Conservation (phyloP, 2,329 filamentous ascomycete species). For the Ophiostoma sp. region DNA sequence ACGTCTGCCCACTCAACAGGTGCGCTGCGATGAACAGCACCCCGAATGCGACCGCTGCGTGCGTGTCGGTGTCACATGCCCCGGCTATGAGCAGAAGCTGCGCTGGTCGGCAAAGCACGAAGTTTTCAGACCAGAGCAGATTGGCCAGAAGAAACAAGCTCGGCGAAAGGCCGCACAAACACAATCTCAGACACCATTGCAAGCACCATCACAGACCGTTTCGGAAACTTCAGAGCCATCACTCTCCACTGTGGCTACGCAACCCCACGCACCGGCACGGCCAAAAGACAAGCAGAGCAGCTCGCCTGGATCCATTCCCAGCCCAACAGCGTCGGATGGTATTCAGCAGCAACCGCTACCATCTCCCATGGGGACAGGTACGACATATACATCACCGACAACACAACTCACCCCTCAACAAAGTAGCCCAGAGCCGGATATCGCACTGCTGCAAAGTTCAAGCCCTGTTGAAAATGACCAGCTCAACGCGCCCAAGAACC, state of each 20-base stretch:
- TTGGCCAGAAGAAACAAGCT: constrained; percentile 14
- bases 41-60: constrained; percentile 40
- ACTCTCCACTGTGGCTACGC: neutral
- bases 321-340: constrained; percentile 11
- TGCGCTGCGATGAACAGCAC: constrained; percentile 27
- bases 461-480: neutral
- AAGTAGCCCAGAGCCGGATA: constrained; percentile 18
- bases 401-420: constrained; percentile 13
- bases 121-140: constrained; percentile 29
- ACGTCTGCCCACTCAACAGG: constrained; percentile 15
- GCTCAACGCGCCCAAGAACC: constrained; percentile 13
- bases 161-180: constrained; percentile 14
- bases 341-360: constrained; percentile 17
- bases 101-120: constrained; percentile 48
- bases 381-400: constrained; percentile 15
- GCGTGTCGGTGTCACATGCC: constrained; percentile 40
- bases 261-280: neutral
- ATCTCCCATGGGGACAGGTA: constrained; percentile 16
- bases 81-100: constrained; percentile 43
- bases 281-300: neutral
- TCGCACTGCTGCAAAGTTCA: neutral
- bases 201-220: neutral
- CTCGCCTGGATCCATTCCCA: neutral
- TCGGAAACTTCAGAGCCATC: neutral
- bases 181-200: neutral